These are phyloP conservation scores for Pistacia integerrima DNA, from an alignment of 345 rosid genomes.

Conservation along the genomic window DNA sequence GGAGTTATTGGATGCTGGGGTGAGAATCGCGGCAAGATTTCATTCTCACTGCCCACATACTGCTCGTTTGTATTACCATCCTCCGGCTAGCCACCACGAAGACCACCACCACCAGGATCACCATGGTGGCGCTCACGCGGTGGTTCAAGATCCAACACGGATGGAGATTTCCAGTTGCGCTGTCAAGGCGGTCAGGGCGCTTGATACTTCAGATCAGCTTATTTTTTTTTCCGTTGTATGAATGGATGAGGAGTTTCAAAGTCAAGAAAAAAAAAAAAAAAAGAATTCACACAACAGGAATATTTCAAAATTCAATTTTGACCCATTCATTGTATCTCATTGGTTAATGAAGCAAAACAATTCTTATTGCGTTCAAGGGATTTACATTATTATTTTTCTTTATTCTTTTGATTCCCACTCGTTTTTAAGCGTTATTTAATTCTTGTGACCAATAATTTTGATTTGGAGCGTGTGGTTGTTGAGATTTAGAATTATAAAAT, in stretches of 20 bases:
- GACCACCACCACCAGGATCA: slow-evolving; percentile 17
- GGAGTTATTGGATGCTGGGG: slow-evolving; percentile 47
- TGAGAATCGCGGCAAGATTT: slow-evolving; percentile 54
- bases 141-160: slow-evolving; percentile 1
- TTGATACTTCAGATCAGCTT: slow-evolving; percentile 20
- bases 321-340: not conserved
- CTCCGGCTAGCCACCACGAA: slow-evolving; percentile 41
- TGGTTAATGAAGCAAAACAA: not conserved
- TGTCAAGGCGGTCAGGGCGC: slow-evolving; percentile 21
- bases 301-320: not conserved
- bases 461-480: too few species aligned
- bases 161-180: slow-evolving; percentile 11
- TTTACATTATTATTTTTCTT: too few species aligned
- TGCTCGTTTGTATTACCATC: slow-evolving; percentile 57
- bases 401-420: too few species aligned
- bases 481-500: too few species aligned
- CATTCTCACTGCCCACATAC: slow-evolving; percentile 73
- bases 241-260: not conserved
- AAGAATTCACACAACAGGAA: not conserved
- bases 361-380: too few species aligned
- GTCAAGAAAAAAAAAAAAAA: not conserved
- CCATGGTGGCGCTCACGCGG: not conserved
- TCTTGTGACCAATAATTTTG: too few species aligned
- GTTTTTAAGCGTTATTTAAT: too few species aligned
- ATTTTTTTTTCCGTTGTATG: slow-evolving; percentile 30